These are phyloP conservation scores for Coniosporium tulheliwenetii DNA, from an alignment of 2,329 filamentous ascomycete genomes.

Conservation along the genomic window DNA sequence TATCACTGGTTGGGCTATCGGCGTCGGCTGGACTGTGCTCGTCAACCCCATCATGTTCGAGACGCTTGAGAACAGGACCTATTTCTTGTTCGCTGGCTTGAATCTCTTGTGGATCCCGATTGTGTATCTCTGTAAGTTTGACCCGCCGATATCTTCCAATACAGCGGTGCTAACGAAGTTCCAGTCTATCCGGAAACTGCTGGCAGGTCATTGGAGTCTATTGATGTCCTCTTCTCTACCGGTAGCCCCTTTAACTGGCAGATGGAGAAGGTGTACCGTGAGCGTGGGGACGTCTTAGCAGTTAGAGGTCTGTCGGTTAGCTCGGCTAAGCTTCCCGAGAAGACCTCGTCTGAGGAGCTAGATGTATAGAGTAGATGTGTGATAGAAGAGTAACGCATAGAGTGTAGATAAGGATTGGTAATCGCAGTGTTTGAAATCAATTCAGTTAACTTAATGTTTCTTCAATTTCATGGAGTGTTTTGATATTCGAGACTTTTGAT, in stretches of 20 bases:
- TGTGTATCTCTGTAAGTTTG: slow-evolving; percentile 19
- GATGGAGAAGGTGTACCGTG: slow-evolving; percentile 26
- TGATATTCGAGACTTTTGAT: too few species aligned
- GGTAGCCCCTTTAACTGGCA: slow-evolving; percentile 27
- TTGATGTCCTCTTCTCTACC: slow-evolving; percentile 34
- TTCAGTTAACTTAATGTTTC: too few species aligned
- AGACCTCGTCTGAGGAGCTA: too few species aligned
- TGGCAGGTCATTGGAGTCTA: slow-evolving; percentile 34
- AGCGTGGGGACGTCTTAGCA: slow-evolving; percentile 15
- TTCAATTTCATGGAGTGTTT: too few species aligned
- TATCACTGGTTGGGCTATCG: slow-evolving; percentile 44
- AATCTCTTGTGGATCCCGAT: slow-evolving; percentile 36
- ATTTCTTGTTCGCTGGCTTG: slow-evolving; percentile 35
- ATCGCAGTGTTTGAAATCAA: too few species aligned
- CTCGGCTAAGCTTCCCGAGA: too few species aligned
- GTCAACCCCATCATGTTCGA: slow-evolving; percentile 38
- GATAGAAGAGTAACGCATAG: too few species aligned
- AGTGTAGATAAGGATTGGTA: too few species aligned
- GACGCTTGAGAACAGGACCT: slow-evolving; percentile 30
- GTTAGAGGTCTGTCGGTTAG: slow-evolving; percentile 5
- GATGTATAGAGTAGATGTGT: too few species aligned
- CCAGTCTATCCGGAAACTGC: slow-evolving; percentile 26
- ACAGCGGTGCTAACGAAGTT: neutral
- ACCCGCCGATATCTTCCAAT: neutral
- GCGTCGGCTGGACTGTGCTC: slow-evolving; percentile 37